Base-by-base conservation (phyloP, 225 moss, liverwort and hornwort species). In the Physcomitrellopsis africana region DNA sequence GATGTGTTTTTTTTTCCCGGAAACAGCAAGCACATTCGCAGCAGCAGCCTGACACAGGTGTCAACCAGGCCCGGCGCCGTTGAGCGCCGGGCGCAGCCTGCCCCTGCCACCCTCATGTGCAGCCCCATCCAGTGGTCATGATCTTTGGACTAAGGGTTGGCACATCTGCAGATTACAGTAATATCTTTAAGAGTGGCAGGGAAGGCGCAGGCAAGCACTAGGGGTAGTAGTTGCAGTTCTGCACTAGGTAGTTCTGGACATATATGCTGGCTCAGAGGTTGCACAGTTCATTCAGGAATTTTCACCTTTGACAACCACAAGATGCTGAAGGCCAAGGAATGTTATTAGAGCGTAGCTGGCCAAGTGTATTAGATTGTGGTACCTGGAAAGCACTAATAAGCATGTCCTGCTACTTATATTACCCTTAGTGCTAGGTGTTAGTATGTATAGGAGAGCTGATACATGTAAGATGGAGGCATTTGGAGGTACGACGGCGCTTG, bases 71-170 rank as follows among this genome's bases (percentile, higher is more conserved):
- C 89, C 93, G 94, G 87, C 93, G 90, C 86, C 94, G 89, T 71
- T 99, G 86, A 97, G 89, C 86, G 83, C 90, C 85, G 86, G 89
- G 92, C 93, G 75, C 89, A 89, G 89, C 94, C 93, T 93, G 89
- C 93, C 86, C 90, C 94, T 93, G 93, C 82, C 87, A 86, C 81
- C 82, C 83, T 69, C 82, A 59, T 86, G 90, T 84, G 81, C 83
- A 82, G 49, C 63, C 77, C n/a, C 20, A 49, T 73, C 69, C 45
- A 75, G 27, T 85, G 52, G 22, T 51, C 73, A 23, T 60, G 26
- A 14, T 59, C 62, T 63, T 66, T 81, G 77, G 76, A 75, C 51
- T 26, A 75, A 43, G 63, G 54, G 71, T 81, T 70, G 74, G 76
- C 83, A 85, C 86, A 81, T 72, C 41, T 74, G 76, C 82, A 87